Base-by-base conservation (phyloP, 2,329 filamentous ascomycete species). In the Alternaria sp. region DNA sequence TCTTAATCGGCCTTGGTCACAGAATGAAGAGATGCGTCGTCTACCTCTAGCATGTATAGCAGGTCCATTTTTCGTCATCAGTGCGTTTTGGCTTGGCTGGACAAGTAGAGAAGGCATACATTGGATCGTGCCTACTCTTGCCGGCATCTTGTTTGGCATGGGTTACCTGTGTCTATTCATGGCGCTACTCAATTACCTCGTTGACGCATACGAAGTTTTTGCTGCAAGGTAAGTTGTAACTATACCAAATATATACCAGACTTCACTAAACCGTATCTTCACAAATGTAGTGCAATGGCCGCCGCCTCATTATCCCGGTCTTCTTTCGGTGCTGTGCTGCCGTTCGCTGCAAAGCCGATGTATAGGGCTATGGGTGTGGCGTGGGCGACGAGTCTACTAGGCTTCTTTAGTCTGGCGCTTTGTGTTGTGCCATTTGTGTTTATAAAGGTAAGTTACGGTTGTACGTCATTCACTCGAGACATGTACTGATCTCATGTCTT, bases 251-350 rank as follows among this genome's bases (percentile, higher is more conserved):
- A 14, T 12, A 14, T 36, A 36, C 5, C 14, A 36, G 14, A 36
- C 14, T 7, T 36, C 14, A 36, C 32, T 36, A 12, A 36, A 7
- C 14, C 32, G 32, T 36, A 5, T 36, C 11, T 36, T 36, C 14
- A 14, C 32, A 14, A 7, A 6, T 36, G 14, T 12, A 36, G 86
- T 59, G 92, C 93, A 4, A 84, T 97, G 77, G 92, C 93, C 12
- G 92, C 93, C 44, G 95, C 96, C 72, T 90, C 89, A 47, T 92
- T 95, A 75, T 86, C 91, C 58, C 86, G 94, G 54, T 93, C 89
- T 65, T 83, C 85, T 20, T 95, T 96, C 81, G 93, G 90, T 61
- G 92, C 92, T 0, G 75, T 81, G 2, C 54, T 83, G 22, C 82
- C 82, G 8, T 84, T 84, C 65, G 81, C 81, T 0, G 79, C 81